phyloP scores from a whole-genome alignment of 1,139 yeast genomes.

The Blastobotrys illinoisensis region DNA sequence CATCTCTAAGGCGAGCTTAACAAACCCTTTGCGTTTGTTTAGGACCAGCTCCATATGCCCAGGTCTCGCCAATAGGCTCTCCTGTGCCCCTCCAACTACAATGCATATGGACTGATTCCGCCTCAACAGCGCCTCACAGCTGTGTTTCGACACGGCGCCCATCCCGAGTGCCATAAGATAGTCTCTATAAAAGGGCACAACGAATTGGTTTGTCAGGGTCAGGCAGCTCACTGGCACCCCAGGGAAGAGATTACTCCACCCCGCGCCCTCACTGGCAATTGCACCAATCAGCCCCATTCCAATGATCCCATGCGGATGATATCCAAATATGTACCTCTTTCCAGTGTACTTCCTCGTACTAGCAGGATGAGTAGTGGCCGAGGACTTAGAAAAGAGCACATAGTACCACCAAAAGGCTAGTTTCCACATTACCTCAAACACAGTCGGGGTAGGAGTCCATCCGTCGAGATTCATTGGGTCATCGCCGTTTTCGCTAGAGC shows the following conservation, averaged over 20 bases:
- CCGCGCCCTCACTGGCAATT: constrained; percentile 74
- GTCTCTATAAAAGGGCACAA: constrained; percentile 84
- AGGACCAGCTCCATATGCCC: constrained; percentile 60
- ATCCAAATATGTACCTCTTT: constrained; percentile 73
- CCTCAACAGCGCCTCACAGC: constrained; percentile 58
- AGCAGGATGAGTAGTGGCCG: constrained; percentile 2
- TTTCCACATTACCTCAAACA: constrained; percentile 16
- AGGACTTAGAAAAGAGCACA: constrained; percentile 1
- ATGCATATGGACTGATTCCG: constrained; percentile 71
- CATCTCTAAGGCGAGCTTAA: constrained; percentile 74
- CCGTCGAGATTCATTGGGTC: constrained; percentile 2
- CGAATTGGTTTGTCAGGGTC: constrained; percentile 79
- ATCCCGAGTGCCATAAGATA: constrained; percentile 77
- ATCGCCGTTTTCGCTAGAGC: constrained; percentile 11
- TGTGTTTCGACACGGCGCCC: constrained; percentile 75
- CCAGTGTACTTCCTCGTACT: constrained; percentile 25
- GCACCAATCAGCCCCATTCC: constrained; percentile 90
- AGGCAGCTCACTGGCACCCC: constrained; percentile 74
- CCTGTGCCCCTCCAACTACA: constrained; percentile 95
- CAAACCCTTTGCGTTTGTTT: constrained; percentile 78
- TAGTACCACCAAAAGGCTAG: constrained; percentile 26
- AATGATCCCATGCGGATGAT: constrained; percentile 96
- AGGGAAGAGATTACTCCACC: constrained; percentile 66
- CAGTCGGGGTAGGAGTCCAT: constrained; percentile 6
- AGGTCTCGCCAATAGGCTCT: constrained; percentile 67